Evolutionary conservation across 192 early-diverging fungal species (phyloP).

Genomic region (Nowakowskiella sp.): DNA sequence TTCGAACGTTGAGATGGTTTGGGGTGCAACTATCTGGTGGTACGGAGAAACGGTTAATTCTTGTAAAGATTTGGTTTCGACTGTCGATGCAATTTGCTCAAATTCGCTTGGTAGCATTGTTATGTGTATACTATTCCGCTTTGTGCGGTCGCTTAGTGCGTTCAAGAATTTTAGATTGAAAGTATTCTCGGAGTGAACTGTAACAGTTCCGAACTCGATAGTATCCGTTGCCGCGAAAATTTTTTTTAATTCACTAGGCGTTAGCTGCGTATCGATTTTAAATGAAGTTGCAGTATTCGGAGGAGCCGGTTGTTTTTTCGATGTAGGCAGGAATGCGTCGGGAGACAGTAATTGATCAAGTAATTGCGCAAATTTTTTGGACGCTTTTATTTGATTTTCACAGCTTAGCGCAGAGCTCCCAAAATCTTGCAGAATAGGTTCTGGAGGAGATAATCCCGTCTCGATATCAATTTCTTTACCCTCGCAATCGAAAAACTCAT

Average conservation of each 20-base stretch:
- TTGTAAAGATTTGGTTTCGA: background rate
- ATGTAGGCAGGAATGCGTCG: background rate
- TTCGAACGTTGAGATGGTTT: constrained; percentile 22
- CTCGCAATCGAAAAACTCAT: background rate
- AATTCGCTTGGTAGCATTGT: constrained; percentile 6
- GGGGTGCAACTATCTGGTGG: constrained; percentile 15
- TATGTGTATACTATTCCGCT: constrained; percentile 37
- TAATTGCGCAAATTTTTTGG: background rate
- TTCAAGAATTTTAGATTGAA: constrained; percentile 38
- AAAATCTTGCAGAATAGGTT: constrained; percentile 11
- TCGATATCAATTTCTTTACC: background rate
- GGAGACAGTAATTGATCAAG: background rate
- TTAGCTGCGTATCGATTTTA: constrained; percentile 15
- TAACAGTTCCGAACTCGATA: constrained; percentile 35
- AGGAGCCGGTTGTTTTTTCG: background rate
- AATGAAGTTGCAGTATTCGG: constrained; percentile 4
- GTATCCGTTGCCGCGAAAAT: constrained; percentile 19
- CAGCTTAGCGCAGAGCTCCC: background rate
- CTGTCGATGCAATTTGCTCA: background rate
- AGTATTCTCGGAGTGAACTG: constrained; percentile 28
- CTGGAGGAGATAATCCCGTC: constrained; percentile 12
- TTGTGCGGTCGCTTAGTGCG: constrained; percentile 7
- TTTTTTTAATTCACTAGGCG: constrained; percentile 25
- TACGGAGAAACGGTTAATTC: background rate
- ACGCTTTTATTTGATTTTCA: constrained; percentile 5